These are phyloP conservation scores for Coprinellus micaceus DNA, from an alignment of 768 basidiomycete genomes.

Conservation along the genomic window DNA sequence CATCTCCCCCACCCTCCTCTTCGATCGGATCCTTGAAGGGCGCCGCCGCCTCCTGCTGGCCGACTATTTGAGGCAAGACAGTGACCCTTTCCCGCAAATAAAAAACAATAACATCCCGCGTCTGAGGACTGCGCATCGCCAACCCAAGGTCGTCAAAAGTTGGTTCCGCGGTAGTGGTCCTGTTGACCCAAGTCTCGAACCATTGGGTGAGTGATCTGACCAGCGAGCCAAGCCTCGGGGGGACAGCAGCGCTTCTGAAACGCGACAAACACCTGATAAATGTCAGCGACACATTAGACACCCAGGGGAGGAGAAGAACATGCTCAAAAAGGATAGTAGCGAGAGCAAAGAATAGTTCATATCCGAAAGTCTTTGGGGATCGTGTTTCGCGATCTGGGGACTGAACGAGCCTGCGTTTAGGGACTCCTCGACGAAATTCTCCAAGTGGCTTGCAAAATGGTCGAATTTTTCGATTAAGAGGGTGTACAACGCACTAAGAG, in stretches of 20 bases:
- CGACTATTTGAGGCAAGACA: constrained; percentile 41
- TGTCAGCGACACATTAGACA: constrained; percentile 9
- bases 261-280: constrained; percentile 47
- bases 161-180: constrained; percentile 33
- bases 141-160: constrained; percentile 45
- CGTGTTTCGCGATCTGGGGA: too few species aligned
- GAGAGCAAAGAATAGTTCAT: constrained; percentile 45
- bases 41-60: too few species aligned
- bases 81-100: constrained; percentile 33
- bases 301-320: not conserved
- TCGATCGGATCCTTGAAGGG: too few species aligned
- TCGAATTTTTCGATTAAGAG: constrained; percentile 44
- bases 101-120: constrained; percentile 35
- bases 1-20: too few species aligned
- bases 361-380: too few species aligned
- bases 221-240: constrained; percentile 38
- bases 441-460: constrained; percentile 37
- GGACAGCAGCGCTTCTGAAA: constrained; percentile 52
- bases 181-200: constrained; percentile 45
- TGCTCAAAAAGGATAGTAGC: constrained; percentile 50
- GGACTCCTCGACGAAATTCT: constrained; percentile 34
- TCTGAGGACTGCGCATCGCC: constrained; percentile 8
- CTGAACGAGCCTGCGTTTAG: constrained; percentile 36
- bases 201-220: constrained; percentile 42
- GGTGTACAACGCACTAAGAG: constrained; percentile 40